Base-by-base conservation (phyloP, 768 basidiomycete species). In the Termitomyces titanicus region DNA sequence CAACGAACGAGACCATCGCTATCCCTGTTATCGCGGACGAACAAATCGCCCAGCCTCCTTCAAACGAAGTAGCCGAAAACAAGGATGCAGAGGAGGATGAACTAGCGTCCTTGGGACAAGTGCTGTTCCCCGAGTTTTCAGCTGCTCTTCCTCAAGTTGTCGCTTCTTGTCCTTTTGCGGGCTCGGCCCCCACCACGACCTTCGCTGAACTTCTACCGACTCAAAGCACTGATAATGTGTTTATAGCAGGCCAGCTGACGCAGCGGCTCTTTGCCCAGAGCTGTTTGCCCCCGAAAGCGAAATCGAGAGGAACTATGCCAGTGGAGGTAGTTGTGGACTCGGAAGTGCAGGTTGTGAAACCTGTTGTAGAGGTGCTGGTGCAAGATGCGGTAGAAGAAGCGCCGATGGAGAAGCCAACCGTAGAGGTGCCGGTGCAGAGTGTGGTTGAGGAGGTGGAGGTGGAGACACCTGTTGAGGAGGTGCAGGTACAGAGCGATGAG, bases 191-290 rank as follows among this genome's bases (percentile, higher is more conserved):
- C 25, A 38, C 35, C 17, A 38, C 35, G 37, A 37, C 47, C 9
- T 17, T 38, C 12, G 18, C 31, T 3, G 20, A 31, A 3, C 29
- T 45, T 6, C 27, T 31, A 27, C 45, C 34, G 24, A 18, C 11
- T 27, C 34, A 37, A 34, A 42, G 6, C 39, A 42, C 39, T 13
- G n/a, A 17, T 3, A 18, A 5, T 25, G 24, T 49, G 17, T 48
- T 53, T 37, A 22, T 55, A 11, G 51, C 56, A 20, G 55, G 60
- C 9, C 49, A 47, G 12, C 39, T 59, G 34, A 63, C 63, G 3
- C 54, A 53, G 9, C 18, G 56, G 2, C 49, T 61, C 24, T 63
- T 63, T 35, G 40, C 60, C 11, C 55, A 58, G 35, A 63, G 60
- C 29, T 61, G 57, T 43, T 38, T 63, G 17, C 54, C 48, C 6